Conservation (phyloP, 352 stramenopile species). For the Lagenidium sp. region DNA sequence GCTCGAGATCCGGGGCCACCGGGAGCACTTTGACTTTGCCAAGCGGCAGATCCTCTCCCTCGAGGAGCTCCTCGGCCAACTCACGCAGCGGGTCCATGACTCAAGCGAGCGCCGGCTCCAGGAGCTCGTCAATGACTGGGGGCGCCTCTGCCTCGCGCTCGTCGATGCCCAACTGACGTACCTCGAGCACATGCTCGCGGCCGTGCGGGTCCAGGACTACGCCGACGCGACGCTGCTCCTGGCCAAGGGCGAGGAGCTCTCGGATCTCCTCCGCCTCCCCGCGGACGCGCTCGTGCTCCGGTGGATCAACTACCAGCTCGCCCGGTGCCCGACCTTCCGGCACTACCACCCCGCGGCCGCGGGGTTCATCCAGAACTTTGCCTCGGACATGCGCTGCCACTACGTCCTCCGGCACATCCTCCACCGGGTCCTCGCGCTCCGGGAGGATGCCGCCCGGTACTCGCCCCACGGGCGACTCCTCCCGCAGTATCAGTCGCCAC, state of each 20-base stretch:
- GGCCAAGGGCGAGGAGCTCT: constrained; percentile 42
- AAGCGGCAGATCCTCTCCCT: constrained; percentile 46
- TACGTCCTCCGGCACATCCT: constrained; percentile 53
- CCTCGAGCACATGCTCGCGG: constrained; percentile 52
- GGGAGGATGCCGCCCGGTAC: background rate
- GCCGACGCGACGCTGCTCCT: constrained; percentile 32
- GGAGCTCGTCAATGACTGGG: constrained; percentile 57
- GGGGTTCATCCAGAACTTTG: constrained; percentile 64
- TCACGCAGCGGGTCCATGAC: constrained; percentile 32
- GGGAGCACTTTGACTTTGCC: constrained; percentile 50
- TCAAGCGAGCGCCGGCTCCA: constrained; percentile 57
- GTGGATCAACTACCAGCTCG: constrained; percentile 63
- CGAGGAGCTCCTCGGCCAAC: constrained; percentile 39
- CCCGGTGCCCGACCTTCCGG: constrained; percentile 23
- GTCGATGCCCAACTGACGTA: constrained; percentile 41
- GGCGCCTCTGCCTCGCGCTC: constrained; percentile 39
- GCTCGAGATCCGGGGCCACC: constrained; percentile 30
- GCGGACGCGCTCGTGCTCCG: constrained; percentile 53
- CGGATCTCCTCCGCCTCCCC: constrained; percentile 33
- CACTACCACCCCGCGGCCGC: constrained; percentile 9
- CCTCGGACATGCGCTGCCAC: constrained; percentile 47
- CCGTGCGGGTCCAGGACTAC: constrained; percentile 27
- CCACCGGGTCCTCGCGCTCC: constrained; percentile 18
- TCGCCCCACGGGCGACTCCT: background rate
- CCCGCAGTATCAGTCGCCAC: background rate